Base-by-base conservation (phyloP, 352 stramenopile species). In the Pythium periplocum region DNA sequence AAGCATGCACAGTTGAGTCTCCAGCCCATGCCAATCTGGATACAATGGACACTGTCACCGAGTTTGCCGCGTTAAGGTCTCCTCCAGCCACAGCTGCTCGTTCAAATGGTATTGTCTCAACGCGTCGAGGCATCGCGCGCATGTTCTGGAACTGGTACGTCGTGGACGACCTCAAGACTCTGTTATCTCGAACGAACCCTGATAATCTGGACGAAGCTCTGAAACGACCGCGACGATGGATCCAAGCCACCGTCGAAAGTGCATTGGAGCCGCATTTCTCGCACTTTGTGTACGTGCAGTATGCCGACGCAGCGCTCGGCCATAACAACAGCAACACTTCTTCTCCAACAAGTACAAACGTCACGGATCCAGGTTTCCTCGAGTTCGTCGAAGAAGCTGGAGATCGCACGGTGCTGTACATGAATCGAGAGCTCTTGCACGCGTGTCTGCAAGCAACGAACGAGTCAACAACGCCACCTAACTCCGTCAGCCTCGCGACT, bases 141-240 rank as follows among this genome's bases (percentile, higher is more conserved):
- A 49, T 87, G 2, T 85, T 87, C 47, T 82, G 71, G 67, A 87
- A 86, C 57, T 68, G 86, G 9, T 77, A 73, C 49, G 6, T 87
- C 3, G 67, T 36, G 1, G 48, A 51, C 11, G 57, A 58, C 30
- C 44, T 30, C 10, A 42, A 39, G 8, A 50, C 5, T n/a, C 32
- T 63, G 57, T 42, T 42, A 12, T 50, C 26, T 17, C 35, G 10
- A 7, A 11, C 44, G 35, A 31, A 30, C 7, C 41, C 52, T 0
- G 61, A 57, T 30, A 59, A 12, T 8, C 38, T 12, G 12, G 7
- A 42, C 38, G 38, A 42, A 12, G 17, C 17, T 26, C 17, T 26
- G 17, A 26, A 26, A 26, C 17, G 17, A 26, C 17, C 17, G 17
- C 17, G 17, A 26, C 17, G 17, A 26, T 26, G 17, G 17, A 26